Conservation (phyloP, 192 early-diverging fungal genomes). For the Mortierella antarctica region DNA sequence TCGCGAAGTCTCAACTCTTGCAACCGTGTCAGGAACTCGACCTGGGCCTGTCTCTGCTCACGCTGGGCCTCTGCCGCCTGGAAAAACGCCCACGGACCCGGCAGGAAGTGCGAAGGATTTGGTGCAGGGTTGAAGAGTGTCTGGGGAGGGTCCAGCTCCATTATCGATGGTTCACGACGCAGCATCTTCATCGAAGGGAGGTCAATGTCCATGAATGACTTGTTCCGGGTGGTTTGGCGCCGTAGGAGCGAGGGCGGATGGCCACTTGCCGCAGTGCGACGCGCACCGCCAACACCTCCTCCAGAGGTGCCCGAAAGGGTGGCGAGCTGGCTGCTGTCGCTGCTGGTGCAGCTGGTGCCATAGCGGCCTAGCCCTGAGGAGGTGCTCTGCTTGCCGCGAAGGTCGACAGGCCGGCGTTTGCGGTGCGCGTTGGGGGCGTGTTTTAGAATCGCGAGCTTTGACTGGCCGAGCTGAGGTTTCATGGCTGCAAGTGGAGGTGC, state of each 20-base stretch:
- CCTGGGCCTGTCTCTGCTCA: constrained; percentile 28
- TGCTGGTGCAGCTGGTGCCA: not conserved
- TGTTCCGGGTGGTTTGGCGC: constrained; percentile 32
- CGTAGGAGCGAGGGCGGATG: constrained; percentile 29
- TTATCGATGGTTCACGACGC: constrained; percentile 44
- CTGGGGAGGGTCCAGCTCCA: constrained; percentile 41
- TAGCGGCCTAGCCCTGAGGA: not conserved
- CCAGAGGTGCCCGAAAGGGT: not conserved
- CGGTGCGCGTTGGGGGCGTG: constrained; percentile 45
- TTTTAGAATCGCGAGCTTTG: constrained; percentile 39
- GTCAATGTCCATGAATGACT: constrained; percentile 48
- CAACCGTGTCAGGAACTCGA: constrained; percentile 39
- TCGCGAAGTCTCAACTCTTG: constrained; percentile 43
- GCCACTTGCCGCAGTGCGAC: not conserved
- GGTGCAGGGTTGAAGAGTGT: constrained; percentile 38
- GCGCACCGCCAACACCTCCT: not conserved
- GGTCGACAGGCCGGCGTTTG: constrained; percentile 40
- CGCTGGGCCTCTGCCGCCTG: constrained; percentile 47
- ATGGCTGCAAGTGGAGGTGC: constrained; percentile 1
- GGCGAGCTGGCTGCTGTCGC: not conserved
- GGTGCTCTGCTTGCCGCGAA: constrained; percentile 24
- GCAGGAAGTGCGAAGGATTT: constrained; percentile 25
- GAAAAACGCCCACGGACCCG: constrained; percentile 49
- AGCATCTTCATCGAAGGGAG: constrained; percentile 35
- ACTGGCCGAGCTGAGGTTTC: constrained; percentile 47